These are phyloP conservation scores for Bidens hawaiensis DNA, from an alignment of 140 eudicot species.

Conservation along the genomic window DNA sequence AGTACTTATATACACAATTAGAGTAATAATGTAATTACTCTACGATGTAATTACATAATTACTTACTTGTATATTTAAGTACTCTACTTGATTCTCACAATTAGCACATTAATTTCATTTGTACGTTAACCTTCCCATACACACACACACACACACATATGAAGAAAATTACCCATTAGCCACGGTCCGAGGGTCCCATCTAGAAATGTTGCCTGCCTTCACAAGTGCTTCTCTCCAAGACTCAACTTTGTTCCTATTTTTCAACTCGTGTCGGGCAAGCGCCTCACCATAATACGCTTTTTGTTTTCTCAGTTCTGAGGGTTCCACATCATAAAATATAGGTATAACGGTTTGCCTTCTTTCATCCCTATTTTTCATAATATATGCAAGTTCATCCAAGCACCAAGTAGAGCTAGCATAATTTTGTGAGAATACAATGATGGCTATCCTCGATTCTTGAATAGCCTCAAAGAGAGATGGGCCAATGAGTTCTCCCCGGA, in stretches of 20 bases:
- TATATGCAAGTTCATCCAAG: constrained; percentile 7
- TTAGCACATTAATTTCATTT: too few relatives aligned
- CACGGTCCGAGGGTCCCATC: background rate
- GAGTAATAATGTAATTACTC: too few relatives aligned
- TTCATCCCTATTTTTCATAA: background rate
- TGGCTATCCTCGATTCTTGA: background rate
- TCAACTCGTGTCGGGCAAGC: background rate
- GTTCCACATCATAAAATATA: background rate
- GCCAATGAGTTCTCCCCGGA: background rate
- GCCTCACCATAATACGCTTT: background rate
- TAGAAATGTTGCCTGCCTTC: background rate
- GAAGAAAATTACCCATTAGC: too few relatives aligned
- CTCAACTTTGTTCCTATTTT: background rate
- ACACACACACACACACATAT: too few relatives aligned
- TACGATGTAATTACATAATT: too few relatives aligned
- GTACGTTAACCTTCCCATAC: too few relatives aligned
- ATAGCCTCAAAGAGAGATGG: background rate
- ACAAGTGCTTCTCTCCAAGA: constrained; percentile 15
- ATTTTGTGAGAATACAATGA: constrained; percentile 1
- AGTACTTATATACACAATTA: too few relatives aligned
- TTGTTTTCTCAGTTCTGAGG: background rate
- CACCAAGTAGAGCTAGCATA: constrained; percentile 15
- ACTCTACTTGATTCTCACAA: too few relatives aligned
- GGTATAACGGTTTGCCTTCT: background rate
- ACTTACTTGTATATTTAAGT: too few relatives aligned